phyloP scores from a whole-genome alignment of 176 grass and related monocot species.

The Oryza punctata region DNA sequence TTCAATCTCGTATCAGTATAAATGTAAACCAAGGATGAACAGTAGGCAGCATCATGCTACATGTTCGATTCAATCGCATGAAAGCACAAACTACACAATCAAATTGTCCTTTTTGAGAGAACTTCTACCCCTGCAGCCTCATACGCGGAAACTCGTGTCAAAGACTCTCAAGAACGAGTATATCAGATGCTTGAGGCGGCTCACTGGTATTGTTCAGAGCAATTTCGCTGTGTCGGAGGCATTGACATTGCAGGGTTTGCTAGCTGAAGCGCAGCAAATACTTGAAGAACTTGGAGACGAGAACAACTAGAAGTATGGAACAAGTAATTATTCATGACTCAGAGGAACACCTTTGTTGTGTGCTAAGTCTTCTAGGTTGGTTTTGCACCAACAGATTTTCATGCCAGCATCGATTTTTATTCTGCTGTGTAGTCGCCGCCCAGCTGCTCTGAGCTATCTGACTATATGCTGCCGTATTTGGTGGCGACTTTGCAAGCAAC shows the following conservation, averaged over 20 bases:
- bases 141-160: slow-evolving; percentile 44
- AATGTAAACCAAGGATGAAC: not conserved
- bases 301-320: slow-evolving; percentile 16
- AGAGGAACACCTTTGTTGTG: not conserved
- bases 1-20: not conserved
- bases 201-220: slow-evolving; percentile 10
- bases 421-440: not conserved
- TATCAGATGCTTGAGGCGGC: slow-evolving; percentile 44
- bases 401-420: not conserved
- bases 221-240: not conserved
- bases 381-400: not conserved
- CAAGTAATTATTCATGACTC: not conserved
- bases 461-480: no score
- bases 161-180: slow-evolving; percentile 44
- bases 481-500: no score
- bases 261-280: slow-evolving; percentile 47
- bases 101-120: not conserved
- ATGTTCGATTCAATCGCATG: not conserved
- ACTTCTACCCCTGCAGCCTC: slow-evolving; percentile 38
- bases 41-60: not conserved
- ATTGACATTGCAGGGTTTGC: slow-evolving; percentile 37
- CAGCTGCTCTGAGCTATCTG: no score
- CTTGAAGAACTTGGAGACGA: slow-evolving; percentile 40
- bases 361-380: no score
- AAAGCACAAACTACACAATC: not conserved